phyloP scores from a whole-genome alignment of 108 stramenopile species.

The Aurantiochytrium sp. region DNA sequence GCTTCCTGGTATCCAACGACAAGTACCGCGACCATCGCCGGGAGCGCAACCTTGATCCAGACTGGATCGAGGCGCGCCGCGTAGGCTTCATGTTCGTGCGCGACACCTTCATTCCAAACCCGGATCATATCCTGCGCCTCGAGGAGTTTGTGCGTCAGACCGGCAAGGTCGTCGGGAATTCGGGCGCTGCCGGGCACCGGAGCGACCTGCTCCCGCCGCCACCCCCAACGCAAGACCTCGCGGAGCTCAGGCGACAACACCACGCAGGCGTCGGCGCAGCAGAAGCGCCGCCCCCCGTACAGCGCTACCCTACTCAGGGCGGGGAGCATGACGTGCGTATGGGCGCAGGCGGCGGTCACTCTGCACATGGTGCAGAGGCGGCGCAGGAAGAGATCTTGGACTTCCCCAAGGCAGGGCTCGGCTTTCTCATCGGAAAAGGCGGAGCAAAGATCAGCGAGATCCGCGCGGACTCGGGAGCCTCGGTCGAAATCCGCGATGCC shows the following conservation, averaged over 20 bases:
- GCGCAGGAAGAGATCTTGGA: background rate
- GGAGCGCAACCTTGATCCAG: background rate
- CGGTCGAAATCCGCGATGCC: background rate
- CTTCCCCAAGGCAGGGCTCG: background rate
- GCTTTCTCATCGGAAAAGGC: background rate
- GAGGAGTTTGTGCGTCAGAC: background rate
- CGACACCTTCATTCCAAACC: background rate
- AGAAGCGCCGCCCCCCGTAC: too few species aligned
- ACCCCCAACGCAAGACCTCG: background rate
- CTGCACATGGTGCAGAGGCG: background rate
- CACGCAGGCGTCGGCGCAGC: background rate
- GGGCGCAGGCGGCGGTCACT: too few species aligned
- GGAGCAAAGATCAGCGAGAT: background rate
- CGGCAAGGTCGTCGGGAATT: background rate
- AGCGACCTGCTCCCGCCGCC: background rate
- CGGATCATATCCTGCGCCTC: background rate
- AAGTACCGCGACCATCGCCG: background rate
- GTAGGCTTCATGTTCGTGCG: constrained; percentile 22
- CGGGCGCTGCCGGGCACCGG: background rate
- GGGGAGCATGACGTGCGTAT: too few species aligned
- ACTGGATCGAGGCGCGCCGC: constrained; percentile 23
- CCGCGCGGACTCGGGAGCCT: background rate
- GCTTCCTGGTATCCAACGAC: background rate
- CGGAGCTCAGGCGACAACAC: background rate
- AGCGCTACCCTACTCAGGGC: too few species aligned